Evolutionary conservation across 1,139 yeast species (phyloP).

Genomic region (Sugiyamaella xylanicola): DNA sequence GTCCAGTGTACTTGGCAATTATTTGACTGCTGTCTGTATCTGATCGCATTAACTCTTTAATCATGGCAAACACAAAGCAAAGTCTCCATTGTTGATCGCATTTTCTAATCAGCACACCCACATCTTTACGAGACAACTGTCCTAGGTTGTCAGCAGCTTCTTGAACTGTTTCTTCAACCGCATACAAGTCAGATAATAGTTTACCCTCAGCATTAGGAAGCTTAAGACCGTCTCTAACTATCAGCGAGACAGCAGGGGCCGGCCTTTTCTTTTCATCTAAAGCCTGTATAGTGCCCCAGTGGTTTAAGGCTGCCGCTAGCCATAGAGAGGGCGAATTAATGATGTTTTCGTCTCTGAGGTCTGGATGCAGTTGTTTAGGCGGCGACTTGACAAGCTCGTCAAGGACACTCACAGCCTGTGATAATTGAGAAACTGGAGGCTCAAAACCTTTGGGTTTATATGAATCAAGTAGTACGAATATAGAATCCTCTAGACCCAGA

Average conservation of each 20-base stretch:
- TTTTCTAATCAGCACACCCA: slow-evolving; percentile 62
- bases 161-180: slow-evolving; percentile 30
- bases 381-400: slow-evolving; percentile 7
- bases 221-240: slow-evolving; percentile 71
- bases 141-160: slow-evolving; percentile 31
- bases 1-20: slow-evolving; percentile 19
- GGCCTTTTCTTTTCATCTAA: slow-evolving; percentile 47
- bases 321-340: slow-evolving; percentile 14
- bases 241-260: slow-evolving; percentile 45
- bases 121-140: slow-evolving; percentile 49
- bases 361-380: slow-evolving; percentile 12
- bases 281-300: slow-evolving; percentile 50
- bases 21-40: slow-evolving; percentile 13
- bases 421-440: slow-evolving; percentile 3
- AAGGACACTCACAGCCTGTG: slow-evolving; percentile 2
- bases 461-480: slow-evolving; percentile 48
- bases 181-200: slow-evolving; percentile 49
- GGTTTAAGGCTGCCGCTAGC: slow-evolving; percentile 31
- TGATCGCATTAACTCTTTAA: slow-evolving; percentile 23
- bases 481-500: slow-evolving; percentile 57
- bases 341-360: neutral
- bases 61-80: slow-evolving; percentile 40
- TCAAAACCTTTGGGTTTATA: slow-evolving; percentile 12
- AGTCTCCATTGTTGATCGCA: slow-evolving; percentile 57
- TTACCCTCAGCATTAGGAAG: slow-evolving; percentile 62